Conservation (phyloP, 2,329 filamentous ascomycete genomes). For the Pseudopithomyces maydicus region DNA sequence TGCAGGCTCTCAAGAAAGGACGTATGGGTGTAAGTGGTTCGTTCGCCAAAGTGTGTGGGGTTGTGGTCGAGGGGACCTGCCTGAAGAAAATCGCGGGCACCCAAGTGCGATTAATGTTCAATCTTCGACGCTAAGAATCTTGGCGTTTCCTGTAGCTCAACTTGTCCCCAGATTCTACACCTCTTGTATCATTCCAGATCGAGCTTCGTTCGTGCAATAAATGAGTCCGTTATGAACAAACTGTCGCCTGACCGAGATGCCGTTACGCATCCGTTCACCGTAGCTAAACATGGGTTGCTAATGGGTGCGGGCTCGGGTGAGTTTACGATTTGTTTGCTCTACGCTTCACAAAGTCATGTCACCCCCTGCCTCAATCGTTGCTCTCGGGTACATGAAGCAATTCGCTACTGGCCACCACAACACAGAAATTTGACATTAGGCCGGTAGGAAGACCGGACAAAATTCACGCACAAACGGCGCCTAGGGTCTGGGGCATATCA, state of each 20-base stretch:
- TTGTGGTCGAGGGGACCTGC: slow-evolving; percentile 20
- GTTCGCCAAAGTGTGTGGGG: slow-evolving; percentile 19
- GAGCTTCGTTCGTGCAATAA: slow-evolving; percentile 6
- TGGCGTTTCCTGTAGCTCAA: neutral
- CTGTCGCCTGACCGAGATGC: slow-evolving; percentile 23
- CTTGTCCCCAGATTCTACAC: neutral
- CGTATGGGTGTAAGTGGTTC: slow-evolving; percentile 28
- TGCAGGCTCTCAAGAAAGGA: slow-evolving; percentile 30
- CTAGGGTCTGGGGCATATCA: neutral
- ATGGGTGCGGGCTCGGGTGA: slow-evolving; percentile 38
- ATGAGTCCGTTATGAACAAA: slow-evolving; percentile 30
- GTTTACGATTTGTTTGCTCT: slow-evolving; percentile 14
- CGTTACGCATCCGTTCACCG: slow-evolving; percentile 34
- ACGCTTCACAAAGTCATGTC: neutral
- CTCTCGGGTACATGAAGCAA: neutral
- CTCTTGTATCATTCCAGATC: neutral
- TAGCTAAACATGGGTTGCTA: slow-evolving; percentile 28
- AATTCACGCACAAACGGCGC: too few species aligned
- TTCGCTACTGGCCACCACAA: neutral
- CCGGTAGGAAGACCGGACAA: neutral
- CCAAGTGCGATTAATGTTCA: slow-evolving; percentile 20
- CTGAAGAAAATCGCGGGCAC: slow-evolving; percentile 29
- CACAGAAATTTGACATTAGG: neutral
- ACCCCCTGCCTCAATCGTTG: neutral
- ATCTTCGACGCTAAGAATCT: slow-evolving; percentile 2